phyloP scores from a whole-genome alignment of 257 asterid species.

The Gynochthodes officinalis region DNA sequence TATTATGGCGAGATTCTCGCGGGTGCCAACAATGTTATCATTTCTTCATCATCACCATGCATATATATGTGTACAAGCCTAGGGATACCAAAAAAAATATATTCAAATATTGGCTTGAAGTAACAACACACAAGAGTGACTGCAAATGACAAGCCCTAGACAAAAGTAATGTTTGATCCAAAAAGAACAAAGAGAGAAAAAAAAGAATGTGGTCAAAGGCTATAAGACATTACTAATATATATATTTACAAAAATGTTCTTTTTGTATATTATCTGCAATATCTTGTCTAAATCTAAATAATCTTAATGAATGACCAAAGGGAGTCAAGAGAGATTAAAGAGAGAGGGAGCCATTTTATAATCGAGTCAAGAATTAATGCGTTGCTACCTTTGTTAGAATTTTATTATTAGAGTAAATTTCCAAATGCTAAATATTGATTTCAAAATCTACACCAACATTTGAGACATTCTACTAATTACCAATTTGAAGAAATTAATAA shows the following conservation, averaged over 20 bases:
- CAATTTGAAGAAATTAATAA: too few species aligned
- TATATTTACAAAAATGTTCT: not conserved
- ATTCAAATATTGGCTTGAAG: not conserved
- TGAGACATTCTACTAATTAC: too few species aligned
- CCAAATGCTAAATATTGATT: too few species aligned
- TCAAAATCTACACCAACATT: too few species aligned
- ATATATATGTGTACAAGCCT: not conserved
- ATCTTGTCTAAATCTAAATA: not conserved
- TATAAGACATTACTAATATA: not conserved
- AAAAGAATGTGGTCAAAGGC: constrained; percentile 5
- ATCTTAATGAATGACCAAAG: too few species aligned
- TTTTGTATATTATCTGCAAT: not conserved
- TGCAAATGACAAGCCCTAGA: constrained; percentile 27
- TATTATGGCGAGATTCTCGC: constrained; percentile 37
- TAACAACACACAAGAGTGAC: constrained; percentile 9
- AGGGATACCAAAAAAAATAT: not conserved
- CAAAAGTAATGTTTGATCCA: not conserved
- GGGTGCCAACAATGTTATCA: constrained; percentile 17
- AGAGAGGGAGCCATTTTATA: too few species aligned
- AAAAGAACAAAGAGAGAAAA: not conserved
- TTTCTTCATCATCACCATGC: constrained; percentile 6
- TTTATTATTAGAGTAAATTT: too few species aligned
- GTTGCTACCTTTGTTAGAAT: too few species aligned
- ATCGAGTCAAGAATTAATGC: too few species aligned
- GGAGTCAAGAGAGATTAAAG: too few species aligned